Conservation (phyloP, 306 rosid genomes). For the Gynostemma pentaphyllum region DNA sequence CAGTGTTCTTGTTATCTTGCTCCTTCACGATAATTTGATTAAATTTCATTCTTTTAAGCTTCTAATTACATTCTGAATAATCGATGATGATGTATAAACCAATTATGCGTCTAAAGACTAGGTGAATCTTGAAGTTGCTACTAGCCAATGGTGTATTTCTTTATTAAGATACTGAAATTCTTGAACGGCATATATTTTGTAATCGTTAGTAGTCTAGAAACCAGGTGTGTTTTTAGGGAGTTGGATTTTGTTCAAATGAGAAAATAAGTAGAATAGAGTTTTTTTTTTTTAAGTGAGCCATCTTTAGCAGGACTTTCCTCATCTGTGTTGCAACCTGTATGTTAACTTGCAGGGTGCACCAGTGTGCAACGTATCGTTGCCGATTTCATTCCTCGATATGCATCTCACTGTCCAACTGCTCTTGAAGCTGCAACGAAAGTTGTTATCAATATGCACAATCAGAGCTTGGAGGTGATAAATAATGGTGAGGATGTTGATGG, state of each 20-base stretch:
- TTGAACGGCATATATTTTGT: too few species aligned
- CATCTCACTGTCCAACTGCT: slow-evolving; percentile 73
- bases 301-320: not conserved
- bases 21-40: not conserved
- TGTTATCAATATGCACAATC: slow-evolving; percentile 62
- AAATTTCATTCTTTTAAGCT: not conserved
- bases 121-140: not conserved
- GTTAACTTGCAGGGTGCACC: slow-evolving; percentile 53
- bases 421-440: slow-evolving; percentile 79
- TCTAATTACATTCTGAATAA: not conserved
- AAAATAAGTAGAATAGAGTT: not conserved
- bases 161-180: too few species aligned
- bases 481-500: slow-evolving; percentile 56
- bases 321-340: slow-evolving; percentile 15
- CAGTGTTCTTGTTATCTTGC: slow-evolving; percentile 8
- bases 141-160: too few species aligned
- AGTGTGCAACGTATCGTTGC: slow-evolving; percentile 85
- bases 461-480: slow-evolving; percentile 42
- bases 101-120: not conserved
- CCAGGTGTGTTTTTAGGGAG: not conserved
- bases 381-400: slow-evolving; percentile 78
- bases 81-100: not conserved
- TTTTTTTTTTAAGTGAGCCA: not conserved
- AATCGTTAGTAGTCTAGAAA: too few species aligned
- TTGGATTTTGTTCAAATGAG: not conserved